These are phyloP conservation scores for Cladobotryum mycophilum DNA, from an alignment of 2,329 filamentous ascomycete species.

Conservation along the genomic window DNA sequence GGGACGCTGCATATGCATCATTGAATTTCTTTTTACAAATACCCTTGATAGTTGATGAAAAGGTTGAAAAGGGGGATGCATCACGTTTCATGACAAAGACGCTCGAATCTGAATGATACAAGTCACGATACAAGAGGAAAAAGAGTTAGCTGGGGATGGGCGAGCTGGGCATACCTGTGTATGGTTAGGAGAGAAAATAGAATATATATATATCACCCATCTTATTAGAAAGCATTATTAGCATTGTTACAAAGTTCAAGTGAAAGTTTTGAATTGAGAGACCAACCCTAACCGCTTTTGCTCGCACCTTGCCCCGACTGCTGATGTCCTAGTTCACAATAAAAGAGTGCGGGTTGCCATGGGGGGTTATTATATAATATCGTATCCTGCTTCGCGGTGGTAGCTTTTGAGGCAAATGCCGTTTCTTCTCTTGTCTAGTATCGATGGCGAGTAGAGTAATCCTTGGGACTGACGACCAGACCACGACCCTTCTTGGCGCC, in stretches of 20 bases:
- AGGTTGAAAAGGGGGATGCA: not conserved
- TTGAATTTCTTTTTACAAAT: not conserved
- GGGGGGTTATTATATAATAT: no score
- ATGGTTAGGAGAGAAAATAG: not conserved
- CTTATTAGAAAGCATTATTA: slow-evolving; percentile 5
- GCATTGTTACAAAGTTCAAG: slow-evolving; percentile 2
- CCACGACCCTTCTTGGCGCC: slow-evolving; percentile 98
- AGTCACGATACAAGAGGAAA: not conserved
- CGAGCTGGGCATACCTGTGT: slow-evolving; percentile 6
- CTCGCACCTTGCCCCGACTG: slow-evolving; percentile 1
- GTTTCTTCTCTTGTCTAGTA: slow-evolving; percentile 8
- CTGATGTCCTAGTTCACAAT: no score
- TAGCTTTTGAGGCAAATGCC: no score
- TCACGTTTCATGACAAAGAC: not conserved
- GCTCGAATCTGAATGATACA: not conserved
- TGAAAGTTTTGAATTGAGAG: slow-evolving; percentile 16
- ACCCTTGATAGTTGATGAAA: not conserved
- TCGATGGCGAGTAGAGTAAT: slow-evolving; percentile 16
- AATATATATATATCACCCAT: not conserved
- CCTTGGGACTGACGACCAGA: slow-evolving; percentile 94
- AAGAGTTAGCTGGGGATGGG: not conserved
- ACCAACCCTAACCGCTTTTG: slow-evolving; percentile 19
- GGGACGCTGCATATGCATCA: not conserved
- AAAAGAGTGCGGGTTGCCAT: no score
- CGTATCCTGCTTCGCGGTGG: no score